A percentile compares a stretch with the other conserved stretches of the same genome.
phyloP scores from a whole-genome alignment of 2,329 filamentous ascomycete species.

The Colletotrichum acutatum region DNA sequence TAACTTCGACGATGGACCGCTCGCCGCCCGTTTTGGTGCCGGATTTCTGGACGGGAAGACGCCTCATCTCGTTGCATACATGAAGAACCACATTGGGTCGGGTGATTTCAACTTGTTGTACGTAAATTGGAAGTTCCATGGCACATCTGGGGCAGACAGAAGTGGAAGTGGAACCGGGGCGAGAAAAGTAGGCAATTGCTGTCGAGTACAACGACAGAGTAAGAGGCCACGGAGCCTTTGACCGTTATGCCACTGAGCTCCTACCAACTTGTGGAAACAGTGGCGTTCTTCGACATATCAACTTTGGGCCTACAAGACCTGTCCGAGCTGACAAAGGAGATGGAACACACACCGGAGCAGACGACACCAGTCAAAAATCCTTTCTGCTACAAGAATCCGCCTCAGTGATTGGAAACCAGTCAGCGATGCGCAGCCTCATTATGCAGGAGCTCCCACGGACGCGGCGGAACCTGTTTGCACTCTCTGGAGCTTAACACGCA shows the following conservation, averaged over 20 bases:
- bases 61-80: constrained; percentile 36
- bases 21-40: constrained; percentile 36
- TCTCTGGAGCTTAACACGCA: not conserved
- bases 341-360: not conserved
- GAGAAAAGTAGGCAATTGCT: too few relatives aligned
- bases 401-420: not conserved
- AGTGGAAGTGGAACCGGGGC: constrained; percentile 39
- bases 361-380: not conserved
- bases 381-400: not conserved
- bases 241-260: not conserved
- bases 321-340: not conserved
- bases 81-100: constrained; percentile 36
- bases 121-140: constrained; percentile 38
- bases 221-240: too few relatives aligned
- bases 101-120: constrained; percentile 29
- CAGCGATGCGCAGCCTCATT: not conserved
- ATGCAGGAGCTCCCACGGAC: not conserved
- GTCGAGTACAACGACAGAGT: too few relatives aligned
- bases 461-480: not conserved
- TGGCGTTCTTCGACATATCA: not conserved
- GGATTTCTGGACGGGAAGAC: constrained; percentile 37
- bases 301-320: not conserved
- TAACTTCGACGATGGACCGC: constrained; percentile 22
- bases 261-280: not conserved
- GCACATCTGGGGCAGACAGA: constrained; percentile 24